These are phyloP conservation scores for Oehlia diaphana DNA, from an alignment of 192 early-diverging fungal species.

Conservation along the genomic window DNA sequence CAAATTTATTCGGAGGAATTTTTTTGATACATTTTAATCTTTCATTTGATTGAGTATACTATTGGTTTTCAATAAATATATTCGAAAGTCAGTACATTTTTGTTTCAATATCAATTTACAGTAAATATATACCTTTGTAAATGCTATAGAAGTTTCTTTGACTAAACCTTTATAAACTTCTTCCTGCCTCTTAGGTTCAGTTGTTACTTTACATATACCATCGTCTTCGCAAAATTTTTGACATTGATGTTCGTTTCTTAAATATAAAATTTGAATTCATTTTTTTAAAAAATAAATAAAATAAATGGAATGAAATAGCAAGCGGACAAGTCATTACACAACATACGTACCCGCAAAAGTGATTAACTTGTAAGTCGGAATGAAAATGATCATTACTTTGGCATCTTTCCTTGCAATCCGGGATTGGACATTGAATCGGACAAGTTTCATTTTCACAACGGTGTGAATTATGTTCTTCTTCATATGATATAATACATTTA, in stretches of 20 bases:
- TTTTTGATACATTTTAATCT: conserved; percentile 10
- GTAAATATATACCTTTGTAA: background rate
- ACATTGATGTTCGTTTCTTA: conserved; percentile 30
- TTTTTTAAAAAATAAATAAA: too few relatives aligned
- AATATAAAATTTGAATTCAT: too few relatives aligned
- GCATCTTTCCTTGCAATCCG: background rate
- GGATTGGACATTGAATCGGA: conserved; percentile 24
- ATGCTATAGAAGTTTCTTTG: background rate
- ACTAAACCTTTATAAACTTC: background rate
- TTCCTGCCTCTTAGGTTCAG: conserved; percentile 21
- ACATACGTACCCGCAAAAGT: conserved; percentile 27
- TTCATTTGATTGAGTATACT: conserved; percentile 8
- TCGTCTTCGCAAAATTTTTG: conserved; percentile 12
- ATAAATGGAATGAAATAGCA: too few relatives aligned
- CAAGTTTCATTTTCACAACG: conserved; percentile 21
- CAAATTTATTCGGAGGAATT: conserved; percentile 20
- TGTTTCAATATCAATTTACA: too few relatives aligned
- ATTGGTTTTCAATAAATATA: background rate
- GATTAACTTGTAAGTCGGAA: background rate
- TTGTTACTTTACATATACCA: conserved; percentile 23
- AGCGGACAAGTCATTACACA: too few relatives aligned
- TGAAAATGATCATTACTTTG: conserved; percentile 25
- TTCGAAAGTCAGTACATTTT: too few relatives aligned
- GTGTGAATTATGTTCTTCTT: background rate
- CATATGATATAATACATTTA: conserved; percentile 5